Evolutionary conservation across 768 basidiomycete species (phyloP).

Genomic region (Dioszegia crocea): DNA sequence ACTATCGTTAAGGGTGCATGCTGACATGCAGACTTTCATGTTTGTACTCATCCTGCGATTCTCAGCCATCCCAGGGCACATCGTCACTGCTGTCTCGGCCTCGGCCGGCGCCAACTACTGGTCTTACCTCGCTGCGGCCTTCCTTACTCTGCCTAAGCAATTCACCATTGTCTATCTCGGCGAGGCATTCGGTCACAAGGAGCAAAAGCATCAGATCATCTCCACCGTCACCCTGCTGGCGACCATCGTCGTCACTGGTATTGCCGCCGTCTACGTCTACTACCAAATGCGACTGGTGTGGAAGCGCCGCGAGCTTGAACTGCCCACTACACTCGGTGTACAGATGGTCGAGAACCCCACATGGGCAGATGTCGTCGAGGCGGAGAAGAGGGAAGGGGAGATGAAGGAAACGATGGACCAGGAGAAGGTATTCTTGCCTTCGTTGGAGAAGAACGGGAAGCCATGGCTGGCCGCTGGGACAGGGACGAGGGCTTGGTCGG

Average conservation of each 20-base stretch:
- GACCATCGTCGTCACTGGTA: constrained; percentile 39
- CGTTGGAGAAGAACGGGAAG: background rate
- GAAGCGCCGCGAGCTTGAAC: constrained; percentile 21
- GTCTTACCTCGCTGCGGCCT: constrained; percentile 41
- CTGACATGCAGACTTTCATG: constrained; percentile 39
- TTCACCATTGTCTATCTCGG: constrained; percentile 44
- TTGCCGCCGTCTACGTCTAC: constrained; percentile 47
- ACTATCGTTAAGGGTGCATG: background rate
- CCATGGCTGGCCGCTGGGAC: background rate
- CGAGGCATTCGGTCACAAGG: constrained; percentile 38
- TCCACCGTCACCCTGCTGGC: constrained; percentile 30
- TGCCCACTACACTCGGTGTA: constrained; percentile 11
- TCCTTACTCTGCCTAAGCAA: constrained; percentile 45
- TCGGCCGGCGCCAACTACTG: constrained; percentile 45
- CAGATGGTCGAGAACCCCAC: constrained; percentile 9
- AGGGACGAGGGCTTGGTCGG: constrained; percentile 24
- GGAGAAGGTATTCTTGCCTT: background rate
- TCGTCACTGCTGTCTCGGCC: constrained; percentile 45
- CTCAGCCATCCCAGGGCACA: constrained; percentile 46
- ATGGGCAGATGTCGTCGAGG: constrained; percentile 17
- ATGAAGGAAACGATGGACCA: background rate
- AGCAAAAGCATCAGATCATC: constrained; percentile 37
- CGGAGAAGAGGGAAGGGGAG: constrained; percentile 1
- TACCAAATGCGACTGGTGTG: constrained; percentile 47
- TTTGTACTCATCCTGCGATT: constrained; percentile 47